A percentile compares a stretch with the other conserved stretches of the same genome.
phyloP scores from a whole-genome alignment of 2,329 filamentous ascomycete species.

The Helotiales sp. region DNA sequence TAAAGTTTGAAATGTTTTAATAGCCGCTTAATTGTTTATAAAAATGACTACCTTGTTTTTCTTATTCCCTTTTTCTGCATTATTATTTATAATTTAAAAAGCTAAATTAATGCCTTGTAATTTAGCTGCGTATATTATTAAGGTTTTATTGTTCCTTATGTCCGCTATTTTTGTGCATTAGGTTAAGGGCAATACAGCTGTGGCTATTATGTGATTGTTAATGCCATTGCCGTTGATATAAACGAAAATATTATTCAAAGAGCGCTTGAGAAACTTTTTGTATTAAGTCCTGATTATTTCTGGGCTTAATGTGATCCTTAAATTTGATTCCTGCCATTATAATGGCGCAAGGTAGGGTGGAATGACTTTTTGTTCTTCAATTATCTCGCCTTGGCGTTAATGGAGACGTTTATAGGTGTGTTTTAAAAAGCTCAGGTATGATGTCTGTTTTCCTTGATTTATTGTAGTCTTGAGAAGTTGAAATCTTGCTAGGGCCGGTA shows the following conservation, averaged over 20 bases:
- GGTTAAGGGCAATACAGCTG: background rate
- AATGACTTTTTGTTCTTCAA: conserved; percentile 21
- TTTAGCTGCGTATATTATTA: conserved; percentile 34
- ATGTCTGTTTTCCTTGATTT: no score
- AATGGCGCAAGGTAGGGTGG: conserved; percentile 12
- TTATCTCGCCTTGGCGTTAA: background rate
- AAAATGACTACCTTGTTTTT: no score
- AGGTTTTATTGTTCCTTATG: no score
- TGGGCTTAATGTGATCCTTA: no score
- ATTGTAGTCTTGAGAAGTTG: no score
- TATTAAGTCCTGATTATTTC: no score
- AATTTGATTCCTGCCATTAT: no score
- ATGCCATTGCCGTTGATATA: no score
- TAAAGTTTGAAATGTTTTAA: background rate
- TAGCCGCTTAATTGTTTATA: conserved; percentile 3
- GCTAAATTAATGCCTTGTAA: conserved; percentile 30
- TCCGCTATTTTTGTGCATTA: no score
- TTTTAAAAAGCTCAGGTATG: no score
- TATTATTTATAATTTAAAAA: conserved; percentile 20
- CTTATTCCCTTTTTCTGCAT: conserved; percentile 17
- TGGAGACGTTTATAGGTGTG: conserved; percentile 18
- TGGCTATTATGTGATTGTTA: conserved; percentile 24
- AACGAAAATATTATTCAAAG: background rate
- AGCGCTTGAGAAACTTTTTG: no score
- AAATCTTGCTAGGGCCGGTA: no score